Evolutionary conservation across 192 early-diverging fungal genomes (phyloP).

Genomic region (Lobosporangium transversale): DNA sequence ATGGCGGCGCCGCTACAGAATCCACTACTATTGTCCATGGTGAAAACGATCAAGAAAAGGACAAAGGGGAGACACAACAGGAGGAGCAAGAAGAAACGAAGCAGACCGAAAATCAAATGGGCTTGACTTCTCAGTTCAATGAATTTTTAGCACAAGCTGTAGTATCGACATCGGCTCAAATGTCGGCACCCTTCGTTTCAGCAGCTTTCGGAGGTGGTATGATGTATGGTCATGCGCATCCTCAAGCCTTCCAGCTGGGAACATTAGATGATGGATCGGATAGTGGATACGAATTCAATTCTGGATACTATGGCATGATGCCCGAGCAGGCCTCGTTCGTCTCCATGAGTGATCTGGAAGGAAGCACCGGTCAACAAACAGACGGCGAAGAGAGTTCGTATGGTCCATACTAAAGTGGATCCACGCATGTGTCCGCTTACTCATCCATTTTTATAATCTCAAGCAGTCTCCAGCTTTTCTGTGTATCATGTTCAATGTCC

Average conservation of each 20-base stretch:
- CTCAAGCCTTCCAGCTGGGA: slow-evolving; percentile 33
- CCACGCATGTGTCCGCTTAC: too few relatives aligned
- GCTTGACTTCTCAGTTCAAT: slow-evolving; percentile 51
- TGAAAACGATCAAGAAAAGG: slow-evolving; percentile 20
- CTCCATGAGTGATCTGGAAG: slow-evolving; percentile 54
- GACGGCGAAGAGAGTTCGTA: slow-evolving; percentile 50
- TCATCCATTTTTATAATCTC: too few relatives aligned
- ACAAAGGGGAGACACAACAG: slow-evolving; percentile 11
- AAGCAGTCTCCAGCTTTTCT: too few relatives aligned
- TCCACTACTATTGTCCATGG: slow-evolving; percentile 47
- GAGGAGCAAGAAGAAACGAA: slow-evolving; percentile 10
- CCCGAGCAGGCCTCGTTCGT: slow-evolving; percentile 56
- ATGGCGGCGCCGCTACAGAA: slow-evolving; percentile 9
- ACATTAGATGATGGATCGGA: slow-evolving; percentile 27
- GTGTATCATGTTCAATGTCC: neutral
- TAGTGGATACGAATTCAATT: slow-evolving; percentile 29
- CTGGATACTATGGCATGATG: slow-evolving; percentile 50
- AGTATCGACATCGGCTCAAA: slow-evolving; percentile 33
- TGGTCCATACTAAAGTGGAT: slow-evolving; percentile 38
- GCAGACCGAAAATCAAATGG: slow-evolving; percentile 35
- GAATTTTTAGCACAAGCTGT: slow-evolving; percentile 49
- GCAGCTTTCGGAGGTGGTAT: slow-evolving; percentile 20
- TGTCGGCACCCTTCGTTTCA: slow-evolving; percentile 20
- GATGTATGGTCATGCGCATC: slow-evolving; percentile 28
- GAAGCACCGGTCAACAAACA: slow-evolving; percentile 48